A percentile compares a stretch with the other conserved stretches of the same genome.
These are phyloP conservation scores for Beta vulgaris DNA, from an alignment of 148 eudicot species.

Conservation along the genomic window DNA sequence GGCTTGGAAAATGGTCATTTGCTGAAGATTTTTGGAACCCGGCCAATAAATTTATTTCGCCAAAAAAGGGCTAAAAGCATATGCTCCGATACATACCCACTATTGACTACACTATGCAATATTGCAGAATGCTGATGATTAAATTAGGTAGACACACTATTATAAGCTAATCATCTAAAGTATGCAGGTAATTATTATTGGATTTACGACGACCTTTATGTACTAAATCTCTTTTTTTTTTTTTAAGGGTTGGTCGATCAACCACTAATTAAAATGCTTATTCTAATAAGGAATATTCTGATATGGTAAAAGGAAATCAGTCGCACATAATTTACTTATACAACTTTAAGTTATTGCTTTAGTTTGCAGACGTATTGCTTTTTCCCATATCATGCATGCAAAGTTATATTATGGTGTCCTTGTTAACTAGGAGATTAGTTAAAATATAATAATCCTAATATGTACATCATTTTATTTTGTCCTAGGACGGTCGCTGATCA, in stretches of 20 bases:
- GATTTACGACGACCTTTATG: background rate
- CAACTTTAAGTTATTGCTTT: background rate
- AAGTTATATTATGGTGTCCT: background rate
- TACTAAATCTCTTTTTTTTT: background rate
- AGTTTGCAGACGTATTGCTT: background rate
- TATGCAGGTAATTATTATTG: background rate
- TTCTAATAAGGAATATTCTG: conserved; percentile 3
- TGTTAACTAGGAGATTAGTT: background rate
- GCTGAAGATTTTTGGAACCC: background rate
- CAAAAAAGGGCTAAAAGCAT: background rate
- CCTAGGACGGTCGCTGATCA: too few species aligned
- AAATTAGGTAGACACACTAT: background rate
- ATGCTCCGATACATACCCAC: conserved; percentile 4
- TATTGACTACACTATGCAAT: background rate
- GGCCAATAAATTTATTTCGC: background rate
- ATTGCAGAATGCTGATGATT: too few species aligned
- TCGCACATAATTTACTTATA: background rate
- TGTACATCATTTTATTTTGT: background rate
- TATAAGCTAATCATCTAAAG: background rate
- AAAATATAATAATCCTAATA: background rate
- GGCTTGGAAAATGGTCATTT: background rate
- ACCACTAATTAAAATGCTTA: background rate
- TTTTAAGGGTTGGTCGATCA: background rate
- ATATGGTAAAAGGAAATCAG: conserved; percentile 12
- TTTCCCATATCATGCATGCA: conserved; percentile 3